Evolutionary conservation across 2,329 filamentous ascomycete species (phyloP).

Genomic region (Claviceps pazoutovae): DNA sequence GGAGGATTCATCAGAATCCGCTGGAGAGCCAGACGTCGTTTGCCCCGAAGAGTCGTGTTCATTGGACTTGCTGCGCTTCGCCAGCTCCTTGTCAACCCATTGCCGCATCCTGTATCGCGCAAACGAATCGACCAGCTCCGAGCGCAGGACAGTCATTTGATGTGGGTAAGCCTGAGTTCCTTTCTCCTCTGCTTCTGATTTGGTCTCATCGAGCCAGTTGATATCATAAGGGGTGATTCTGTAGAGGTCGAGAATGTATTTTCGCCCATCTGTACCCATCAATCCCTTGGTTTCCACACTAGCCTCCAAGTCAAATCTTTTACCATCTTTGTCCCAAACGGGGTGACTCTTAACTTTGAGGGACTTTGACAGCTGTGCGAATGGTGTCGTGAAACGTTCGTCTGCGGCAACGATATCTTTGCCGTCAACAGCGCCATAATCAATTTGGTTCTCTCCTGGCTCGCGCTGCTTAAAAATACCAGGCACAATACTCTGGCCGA

Average conservation of each 20-base stretch:
- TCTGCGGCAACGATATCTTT: conserved; percentile 90
- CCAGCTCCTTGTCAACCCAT: conserved; percentile 70
- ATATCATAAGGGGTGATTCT: conserved; percentile 87
- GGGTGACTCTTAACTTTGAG: conserved; percentile 87
- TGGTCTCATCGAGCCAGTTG: conserved; percentile 71
- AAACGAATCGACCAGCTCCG: conserved; percentile 79
- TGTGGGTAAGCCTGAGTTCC: conserved; percentile 61
- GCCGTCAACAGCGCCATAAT: conserved; percentile 95
- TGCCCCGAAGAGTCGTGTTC: conserved; percentile 22
- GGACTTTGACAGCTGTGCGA: conserved; percentile 81
- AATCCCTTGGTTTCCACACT: conserved; percentile 97
- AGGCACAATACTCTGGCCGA: conserved; percentile 94
- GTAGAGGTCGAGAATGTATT: conserved; percentile 96
- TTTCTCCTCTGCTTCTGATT: conserved; percentile 28
- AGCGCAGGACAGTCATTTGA: conserved; percentile 84
- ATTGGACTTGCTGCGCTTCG: conserved; percentile 35
- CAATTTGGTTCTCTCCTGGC: conserved; percentile 94
- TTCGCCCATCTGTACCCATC: conserved; percentile 89
- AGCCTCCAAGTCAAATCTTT: conserved; percentile 80
- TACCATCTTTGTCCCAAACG: conserved; percentile 94
- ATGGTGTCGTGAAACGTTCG: conserved; percentile 68
- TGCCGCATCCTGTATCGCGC: conserved; percentile 76
- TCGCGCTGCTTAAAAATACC: conserved; percentile 99
- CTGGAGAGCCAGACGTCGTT: conserved; percentile 21
- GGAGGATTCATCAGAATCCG: conserved; percentile 20